A percentile compares a stretch with the other conserved stretches of the same genome.
Evolutionary conservation across 306 rosid genomes (phyloP).

Genomic region (Astragalus membranaceus): DNA sequence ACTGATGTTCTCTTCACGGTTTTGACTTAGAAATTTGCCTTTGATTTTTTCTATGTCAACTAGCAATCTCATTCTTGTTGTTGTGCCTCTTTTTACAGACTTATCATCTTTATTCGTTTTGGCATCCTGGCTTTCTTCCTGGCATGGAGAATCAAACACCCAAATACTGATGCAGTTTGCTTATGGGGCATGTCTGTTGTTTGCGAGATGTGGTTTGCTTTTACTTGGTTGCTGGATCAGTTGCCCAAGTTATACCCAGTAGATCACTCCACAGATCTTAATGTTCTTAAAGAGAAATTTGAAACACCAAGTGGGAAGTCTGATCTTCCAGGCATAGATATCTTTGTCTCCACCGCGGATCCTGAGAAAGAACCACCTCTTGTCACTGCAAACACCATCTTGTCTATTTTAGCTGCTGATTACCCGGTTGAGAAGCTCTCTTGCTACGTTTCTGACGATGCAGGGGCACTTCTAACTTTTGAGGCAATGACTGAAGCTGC

Average conservation of each 20-base stretch:
- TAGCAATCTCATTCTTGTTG: constrained; percentile 11
- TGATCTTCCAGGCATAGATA: constrained; percentile 89
- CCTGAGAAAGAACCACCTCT: constrained; percentile 96
- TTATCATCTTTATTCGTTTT: constrained; percentile 59
- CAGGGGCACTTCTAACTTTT: constrained; percentile 88
- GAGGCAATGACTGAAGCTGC: constrained; percentile 99
- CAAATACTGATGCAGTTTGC: constrained; percentile 77
- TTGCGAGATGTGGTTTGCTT: constrained; percentile 94
- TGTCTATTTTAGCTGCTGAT: constrained; percentile 82
- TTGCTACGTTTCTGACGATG: constrained; percentile 95
- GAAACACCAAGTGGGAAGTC: constrained; percentile 79
- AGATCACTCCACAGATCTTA: constrained; percentile 79
- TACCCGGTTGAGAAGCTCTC: constrained; percentile 93
- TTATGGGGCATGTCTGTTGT: constrained; percentile 94
- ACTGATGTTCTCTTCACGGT: background rate
- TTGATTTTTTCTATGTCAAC: background rate
- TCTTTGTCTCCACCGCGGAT: constrained; percentile 91
- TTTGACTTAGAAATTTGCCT: background rate
- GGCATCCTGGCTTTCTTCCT: constrained; percentile 60
- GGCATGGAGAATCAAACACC: constrained; percentile 62
- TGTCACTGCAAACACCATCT: constrained; percentile 86
- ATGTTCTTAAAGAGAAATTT: constrained; percentile 75
- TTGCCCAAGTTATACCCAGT: constrained; percentile 80
- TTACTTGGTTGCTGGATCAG: constrained; percentile 84
- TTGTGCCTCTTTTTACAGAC: constrained; percentile 39